Base-by-base conservation (phyloP, 352 stramenopile genomes). In the Phytophthora kernoviae region DNA sequence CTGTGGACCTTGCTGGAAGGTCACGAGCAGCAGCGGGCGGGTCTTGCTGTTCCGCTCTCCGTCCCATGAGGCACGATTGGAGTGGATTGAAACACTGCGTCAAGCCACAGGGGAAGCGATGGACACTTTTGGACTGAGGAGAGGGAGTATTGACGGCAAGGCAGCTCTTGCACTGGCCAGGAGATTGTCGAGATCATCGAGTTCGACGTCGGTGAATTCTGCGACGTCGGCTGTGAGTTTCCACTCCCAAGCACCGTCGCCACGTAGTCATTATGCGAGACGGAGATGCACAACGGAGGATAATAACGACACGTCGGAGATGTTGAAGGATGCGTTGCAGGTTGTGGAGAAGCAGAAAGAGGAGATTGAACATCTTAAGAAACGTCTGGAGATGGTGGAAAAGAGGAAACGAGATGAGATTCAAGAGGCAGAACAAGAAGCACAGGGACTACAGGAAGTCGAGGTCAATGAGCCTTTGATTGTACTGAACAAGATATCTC, bases 1-100 rank as follows among this genome's bases (percentile, higher is more conserved):
- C 17, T 91, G 81, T 20, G 82, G 82, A 1, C 79, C 79, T 30
- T 91, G 82, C 70, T 91, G 79, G 78, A 90, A 91, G 52, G 15
- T 91, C 39, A 90, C 75, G 59, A 87, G 77, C 8, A 74, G 50
- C 26, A 69, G 65, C 10, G 77, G 76, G 0, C 77, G 82, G 10
- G 74, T 87, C 42, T 46, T 91, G 37, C 68, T 91, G 36, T 91
- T 91, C 54, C 80, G 82, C 9, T 71, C 80, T n/a, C 65, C 70
- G 11, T 82, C 75, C 17, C 59, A 71, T 21, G 76, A 87, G 17
- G 58, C 70, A 14, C 74, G 82, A 1, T 22, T 75, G 6, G 58
- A 77, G 17, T 91, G 82, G 82, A 75, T 91, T 21, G 62, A 84
- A 4, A 61, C 60, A 46, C 46, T 91, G 2, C 72, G 79, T 11